A percentile compares a stretch with the other conserved stretches of the same genome.
Conservation (phyloP, 2,329 filamentous ascomycete species). For the Diaporthe australafricana region DNA sequence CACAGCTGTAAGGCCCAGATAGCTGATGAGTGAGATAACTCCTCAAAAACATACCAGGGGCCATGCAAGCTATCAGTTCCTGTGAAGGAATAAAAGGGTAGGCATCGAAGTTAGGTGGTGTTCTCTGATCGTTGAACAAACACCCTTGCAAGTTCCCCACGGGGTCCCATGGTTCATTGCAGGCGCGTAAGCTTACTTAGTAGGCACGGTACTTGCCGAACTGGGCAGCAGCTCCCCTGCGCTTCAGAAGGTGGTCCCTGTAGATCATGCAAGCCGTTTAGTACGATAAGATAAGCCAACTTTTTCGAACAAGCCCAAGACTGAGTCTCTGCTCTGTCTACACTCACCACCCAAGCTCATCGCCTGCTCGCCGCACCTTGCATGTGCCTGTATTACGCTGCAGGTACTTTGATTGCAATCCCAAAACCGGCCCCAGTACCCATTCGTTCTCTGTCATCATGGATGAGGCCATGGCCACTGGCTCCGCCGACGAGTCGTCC, state of each 20-base stretch:
- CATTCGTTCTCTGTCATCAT: background rate
- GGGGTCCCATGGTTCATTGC: background rate
- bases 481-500: background rate
- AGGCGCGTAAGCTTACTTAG: background rate
- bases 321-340: background rate
- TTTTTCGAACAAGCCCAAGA: constrained; percentile 13
- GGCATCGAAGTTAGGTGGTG: background rate
- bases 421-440: background rate
- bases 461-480: constrained; percentile 15
- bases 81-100: too few relatives aligned
- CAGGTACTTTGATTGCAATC: background rate
- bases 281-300: constrained; percentile 21
- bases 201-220: background rate
- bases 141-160: constrained; percentile 11
- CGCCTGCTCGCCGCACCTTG: background rate
- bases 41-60: too few relatives aligned
- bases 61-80: too few relatives aligned
- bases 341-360: background rate
- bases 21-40: too few relatives aligned
- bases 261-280: background rate
- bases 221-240: background rate
- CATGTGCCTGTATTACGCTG: background rate
- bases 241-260: background rate
- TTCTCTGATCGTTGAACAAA: background rate
- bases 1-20: too few relatives aligned